Evolutionary conservation across 345 rosid species (phyloP), one percentile per base, ranked within the genome.

Genomic region (Ceriops tagal): DNA sequence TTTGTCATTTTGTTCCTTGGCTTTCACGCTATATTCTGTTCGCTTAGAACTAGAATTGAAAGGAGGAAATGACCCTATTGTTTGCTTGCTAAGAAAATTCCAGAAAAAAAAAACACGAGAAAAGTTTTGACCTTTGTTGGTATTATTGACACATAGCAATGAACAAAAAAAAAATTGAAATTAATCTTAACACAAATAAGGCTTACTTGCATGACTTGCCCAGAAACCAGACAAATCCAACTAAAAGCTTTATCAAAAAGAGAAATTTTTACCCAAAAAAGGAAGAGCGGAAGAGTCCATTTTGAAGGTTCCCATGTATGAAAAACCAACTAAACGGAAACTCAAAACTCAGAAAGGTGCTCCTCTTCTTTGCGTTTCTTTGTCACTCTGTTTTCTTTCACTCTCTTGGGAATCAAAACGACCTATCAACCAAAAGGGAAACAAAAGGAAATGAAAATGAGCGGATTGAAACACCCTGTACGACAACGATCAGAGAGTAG

Each of bases 401-500:
- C 53, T 75, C 39, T 58, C 37, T 71, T 53, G 55, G 59, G 0
- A 56, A 70, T 35, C 51, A 34, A 22, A 66, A 67, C 62, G 53
- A 75, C 46, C 46, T 15, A 39, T 39, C 15, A 47, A 51, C 15
- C 71, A 61, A 58, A 65, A 30, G 7, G 35, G 6, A 20, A 26
- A 5, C 6, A 46, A 15, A 7, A 35, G 57, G 13, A n/a, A 32
- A 27, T 8, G 32, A 13, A 37, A 22, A 24, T n/a, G 9, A 53
- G 26, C 22, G 28, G 16, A 53, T 11, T 39, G 46, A 39, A 39
- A 39, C 43, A 70, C 67, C 71, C 65, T 39, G 71, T 39, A 32
- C 34, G 51, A 56, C 3, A 67, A 7, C 28, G 64, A 37, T 78
- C 78, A 77, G 66, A 78, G 68, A 63, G 64, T 70, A 69, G 62